These are phyloP conservation scores for Pestalotiopsis sp. DNA, from an alignment of 2,329 filamentous ascomycete species.

Conservation along the genomic window DNA sequence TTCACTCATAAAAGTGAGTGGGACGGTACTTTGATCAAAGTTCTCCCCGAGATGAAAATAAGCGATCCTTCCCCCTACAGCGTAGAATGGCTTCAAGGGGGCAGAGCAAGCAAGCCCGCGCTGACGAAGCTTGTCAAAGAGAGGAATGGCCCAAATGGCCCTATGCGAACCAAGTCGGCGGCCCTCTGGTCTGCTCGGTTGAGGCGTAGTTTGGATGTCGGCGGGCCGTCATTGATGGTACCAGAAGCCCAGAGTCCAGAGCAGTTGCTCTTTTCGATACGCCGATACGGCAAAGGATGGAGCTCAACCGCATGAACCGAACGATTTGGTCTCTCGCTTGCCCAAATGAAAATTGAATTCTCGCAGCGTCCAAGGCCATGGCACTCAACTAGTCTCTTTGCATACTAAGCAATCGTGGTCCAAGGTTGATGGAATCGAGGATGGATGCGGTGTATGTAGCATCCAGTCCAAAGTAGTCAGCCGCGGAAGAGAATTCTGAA, in stretches of 20 bases:
- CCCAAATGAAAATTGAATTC: not conserved
- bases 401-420: not conserved
- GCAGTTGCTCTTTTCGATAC: not conserved
- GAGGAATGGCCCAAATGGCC: not conserved
- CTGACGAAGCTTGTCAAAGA: conserved; percentile 3
- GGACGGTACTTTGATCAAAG: conserved; percentile 6
- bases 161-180: not conserved
- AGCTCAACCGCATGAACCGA: not conserved
- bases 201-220: not conserved
- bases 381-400: not conserved
- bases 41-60: conserved; percentile 11
- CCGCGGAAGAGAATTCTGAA: not conserved
- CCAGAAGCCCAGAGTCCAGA: not conserved
- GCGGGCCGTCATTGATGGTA: not conserved
- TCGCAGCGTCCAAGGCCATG: not conserved
- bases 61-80: conserved; percentile 8
- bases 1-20: conserved; percentile 9
- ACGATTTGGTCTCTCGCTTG: not conserved
- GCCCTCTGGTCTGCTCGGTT: not conserved
- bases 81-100: conserved; percentile 1
- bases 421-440: not conserved
- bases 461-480: not conserved
- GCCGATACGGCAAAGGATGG: not conserved
- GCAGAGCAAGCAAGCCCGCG: not conserved
- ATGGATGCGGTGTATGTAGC: not conserved